Evolutionary conservation across 495 filamentous ascomycete genomes (phyloP).

Genomic region (Bombardia bombarda): DNA sequence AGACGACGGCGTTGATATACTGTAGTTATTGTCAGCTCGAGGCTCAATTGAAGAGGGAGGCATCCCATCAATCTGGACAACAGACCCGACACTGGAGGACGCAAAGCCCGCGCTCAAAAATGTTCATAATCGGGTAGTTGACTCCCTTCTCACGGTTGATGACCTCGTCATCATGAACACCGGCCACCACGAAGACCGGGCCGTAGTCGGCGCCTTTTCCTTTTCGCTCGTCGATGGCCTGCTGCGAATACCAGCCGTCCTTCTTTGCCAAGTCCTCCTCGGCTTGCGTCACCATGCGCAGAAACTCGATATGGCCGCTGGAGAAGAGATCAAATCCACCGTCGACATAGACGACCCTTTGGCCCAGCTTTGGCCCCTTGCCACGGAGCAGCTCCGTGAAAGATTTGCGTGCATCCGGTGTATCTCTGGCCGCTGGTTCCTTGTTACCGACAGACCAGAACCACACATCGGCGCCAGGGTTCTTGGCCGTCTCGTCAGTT

Average conservation of each 20-base stretch:
- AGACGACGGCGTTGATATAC: slow-evolving; percentile 81
- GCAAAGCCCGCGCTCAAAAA: slow-evolving; percentile 91
- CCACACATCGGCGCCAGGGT: slow-evolving; percentile 69
- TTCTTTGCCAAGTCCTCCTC: slow-evolving; percentile 60
- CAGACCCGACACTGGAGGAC: slow-evolving; percentile 86
- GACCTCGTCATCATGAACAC: slow-evolving; percentile 87
- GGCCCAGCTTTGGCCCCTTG: slow-evolving; percentile 57
- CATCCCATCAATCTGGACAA: too few relatives aligned
- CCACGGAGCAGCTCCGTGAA: slow-evolving; percentile 63
- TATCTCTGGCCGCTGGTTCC: slow-evolving; percentile 33
- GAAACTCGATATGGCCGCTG: slow-evolving; percentile 91
- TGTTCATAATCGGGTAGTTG: slow-evolving; percentile 99
- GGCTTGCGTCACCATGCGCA: slow-evolving; percentile 59
- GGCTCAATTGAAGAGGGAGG: too few relatives aligned
- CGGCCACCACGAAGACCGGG: slow-evolving; percentile 78
- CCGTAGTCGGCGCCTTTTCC: slow-evolving; percentile 63
- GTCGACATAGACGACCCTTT: slow-evolving; percentile 88
- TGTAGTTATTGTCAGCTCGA: slow-evolving; percentile 28
- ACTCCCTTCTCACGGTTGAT: slow-evolving; percentile 94
- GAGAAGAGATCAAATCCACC: slow-evolving; percentile 97
- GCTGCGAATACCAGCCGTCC: slow-evolving; percentile 66
- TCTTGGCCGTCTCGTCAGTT: slow-evolving; percentile 66
- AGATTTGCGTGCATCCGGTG: slow-evolving; percentile 40
- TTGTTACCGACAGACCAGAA: slow-evolving; percentile 57
- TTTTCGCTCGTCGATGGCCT: slow-evolving; percentile 51